Base-by-base conservation (phyloP, 1,284 basidiomycete species). In the Sphaerobolus stellatus region DNA sequence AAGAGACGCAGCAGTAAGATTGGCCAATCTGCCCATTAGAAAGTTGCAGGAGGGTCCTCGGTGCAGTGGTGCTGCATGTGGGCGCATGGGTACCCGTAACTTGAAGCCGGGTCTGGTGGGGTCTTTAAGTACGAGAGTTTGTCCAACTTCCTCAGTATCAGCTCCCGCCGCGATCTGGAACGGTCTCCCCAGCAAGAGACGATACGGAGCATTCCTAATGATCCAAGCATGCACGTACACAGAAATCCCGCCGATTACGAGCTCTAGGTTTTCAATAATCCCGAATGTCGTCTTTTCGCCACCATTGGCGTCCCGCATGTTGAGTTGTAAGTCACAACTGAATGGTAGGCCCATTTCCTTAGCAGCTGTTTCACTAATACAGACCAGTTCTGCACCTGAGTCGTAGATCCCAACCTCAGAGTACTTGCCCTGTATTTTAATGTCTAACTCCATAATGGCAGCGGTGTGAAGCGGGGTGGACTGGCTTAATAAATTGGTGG, bases 171-270 rank as follows among this genome's bases (percentile, higher is more conserved):
- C 22, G 2, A 50, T 30, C 28, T 64, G 62, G 59, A 61, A 66
- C 0, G 62, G 65, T 2, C 43, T 33, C 14, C 62, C 58, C 4
- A 64, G 49, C 1, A 66, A 45, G 0, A 66, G 53, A 1, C 29
- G 16, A 16, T 60, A 65, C 1, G 63, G 62, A 0, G 58, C 54
- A 13, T 62, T 49, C 0, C 59, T 52, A 2, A 65, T 46, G 1
- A 67, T 51, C 22, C 57, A 62, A 1, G 60, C 61, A 47, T 67
- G 64, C 1, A 50, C 63, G 59, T 58, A 62, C 0, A 64, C 58
- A 3, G 52, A 56, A n/a, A 62, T 50, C 0, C 58, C 60, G 1
- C 44, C 33, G 5, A 66, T 56, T 6, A 43, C 24, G 20, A 58
- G 54, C 31, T 63, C 55, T 7, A 61, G 53, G 47, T 53, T 60